Evolutionary conservation across 140 eudicot species (phyloP).

Genomic region (Flaveria floridana): DNA sequence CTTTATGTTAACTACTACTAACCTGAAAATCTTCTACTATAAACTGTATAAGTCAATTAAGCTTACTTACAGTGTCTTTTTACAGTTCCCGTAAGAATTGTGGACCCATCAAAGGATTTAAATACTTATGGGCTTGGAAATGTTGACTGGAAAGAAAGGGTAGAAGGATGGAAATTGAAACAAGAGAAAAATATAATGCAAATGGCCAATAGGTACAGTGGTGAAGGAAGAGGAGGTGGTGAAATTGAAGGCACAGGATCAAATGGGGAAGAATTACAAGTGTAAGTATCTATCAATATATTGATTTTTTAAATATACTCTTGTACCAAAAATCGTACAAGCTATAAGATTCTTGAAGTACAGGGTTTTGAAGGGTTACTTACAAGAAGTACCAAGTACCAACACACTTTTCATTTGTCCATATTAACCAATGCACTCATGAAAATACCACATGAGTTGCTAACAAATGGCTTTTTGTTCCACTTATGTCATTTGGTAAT

Average conservation of each 20-base stretch:
- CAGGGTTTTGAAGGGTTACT: not conserved
- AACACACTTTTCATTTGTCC: not conserved
- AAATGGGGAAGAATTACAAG: slow-evolving; percentile 89
- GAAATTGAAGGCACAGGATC: slow-evolving; percentile 96
- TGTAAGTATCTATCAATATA: slow-evolving; percentile 45
- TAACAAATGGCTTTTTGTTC: not conserved
- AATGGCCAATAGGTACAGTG: slow-evolving; percentile 53
- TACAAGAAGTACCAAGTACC: not conserved
- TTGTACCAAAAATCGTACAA: not conserved
- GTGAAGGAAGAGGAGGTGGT: slow-evolving; percentile 87
- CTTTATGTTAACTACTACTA: slow-evolving; percentile 13
- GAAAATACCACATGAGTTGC: not conserved
- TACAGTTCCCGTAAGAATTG: slow-evolving; percentile 95
- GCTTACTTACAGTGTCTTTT: slow-evolving; percentile 17
- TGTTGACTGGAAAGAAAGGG: slow-evolving; percentile 99
- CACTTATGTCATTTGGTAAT: too few species aligned
- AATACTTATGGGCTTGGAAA: slow-evolving; percentile 89
- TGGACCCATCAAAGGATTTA: slow-evolving; percentile 94
- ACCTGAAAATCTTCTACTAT: not conserved
- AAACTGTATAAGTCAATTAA: too few species aligned
- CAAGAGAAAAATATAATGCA: slow-evolving; percentile 77
- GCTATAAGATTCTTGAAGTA: not conserved
- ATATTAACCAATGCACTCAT: not conserved
- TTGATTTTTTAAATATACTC: not conserved
- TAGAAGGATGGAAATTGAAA: slow-evolving; percentile 95